These are phyloP conservation scores for Leccinum subtestaceum DNA, from an alignment of 768 basidiomycete genomes.

Conservation along the genomic window DNA sequence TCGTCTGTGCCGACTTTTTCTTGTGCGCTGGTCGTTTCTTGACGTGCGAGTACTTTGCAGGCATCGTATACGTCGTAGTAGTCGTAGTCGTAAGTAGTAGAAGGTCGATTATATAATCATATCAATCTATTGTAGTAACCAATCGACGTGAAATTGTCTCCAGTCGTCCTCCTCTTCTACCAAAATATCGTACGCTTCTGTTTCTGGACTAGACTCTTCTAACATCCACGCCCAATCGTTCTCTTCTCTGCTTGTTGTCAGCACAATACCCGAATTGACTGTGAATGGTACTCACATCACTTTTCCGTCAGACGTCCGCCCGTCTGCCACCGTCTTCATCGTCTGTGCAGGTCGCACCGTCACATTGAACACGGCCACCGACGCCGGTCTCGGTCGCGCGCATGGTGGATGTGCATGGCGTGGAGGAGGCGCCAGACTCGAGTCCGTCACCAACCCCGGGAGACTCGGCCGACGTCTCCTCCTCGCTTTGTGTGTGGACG, in stretches of 20 bases:
- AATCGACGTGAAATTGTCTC: conserved; percentile 55
- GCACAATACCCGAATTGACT: neutral
- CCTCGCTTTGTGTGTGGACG: conserved; percentile 3
- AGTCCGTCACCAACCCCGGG: conserved; percentile 3
- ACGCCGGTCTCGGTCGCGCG: conserved; percentile 10
- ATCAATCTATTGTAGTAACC: conserved; percentile 20
- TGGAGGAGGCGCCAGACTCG: conserved; percentile 1
- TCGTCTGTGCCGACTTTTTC: conserved; percentile 36
- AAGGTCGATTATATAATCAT: neutral
- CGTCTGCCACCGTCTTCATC: no score
- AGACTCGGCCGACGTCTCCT: conserved; percentile 1
- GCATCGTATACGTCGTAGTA: conserved; percentile 39
- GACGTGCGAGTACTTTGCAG: conserved; percentile 73
- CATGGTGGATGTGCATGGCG: neutral
- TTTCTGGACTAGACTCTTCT: conserved; percentile 30
- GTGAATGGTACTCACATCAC: conserved; percentile 3
- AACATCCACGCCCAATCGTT: conserved; percentile 22
- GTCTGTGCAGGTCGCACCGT: neutral
- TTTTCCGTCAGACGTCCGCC: conserved; percentile 1
- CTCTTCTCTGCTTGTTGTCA: neutral
- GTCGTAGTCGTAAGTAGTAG: neutral
- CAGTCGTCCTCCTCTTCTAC: conserved; percentile 45
- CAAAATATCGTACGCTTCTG: conserved; percentile 9
- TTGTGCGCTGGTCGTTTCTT: conserved; percentile 56
- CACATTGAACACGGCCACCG: conserved; percentile 12